Conservation (phyloP, 306 rosid species). For the Erythrophleum fordii region DNA sequence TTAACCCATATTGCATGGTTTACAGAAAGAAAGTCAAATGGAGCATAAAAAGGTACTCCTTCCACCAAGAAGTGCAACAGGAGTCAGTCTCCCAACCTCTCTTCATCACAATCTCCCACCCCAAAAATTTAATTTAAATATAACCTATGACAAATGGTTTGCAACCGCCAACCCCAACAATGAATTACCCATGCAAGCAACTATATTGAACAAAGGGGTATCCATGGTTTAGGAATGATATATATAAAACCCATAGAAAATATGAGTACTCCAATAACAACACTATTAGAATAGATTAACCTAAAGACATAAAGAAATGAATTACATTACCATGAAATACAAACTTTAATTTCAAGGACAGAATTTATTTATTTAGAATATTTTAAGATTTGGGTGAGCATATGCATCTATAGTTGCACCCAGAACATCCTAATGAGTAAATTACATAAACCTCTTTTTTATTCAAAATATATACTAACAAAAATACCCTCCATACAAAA, state of each 20-base stretch:
- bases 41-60: slow-evolving; percentile 15
- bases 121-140: slow-evolving; percentile 17
- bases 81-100: slow-evolving; percentile 15
- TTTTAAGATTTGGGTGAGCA: slow-evolving; percentile 20
- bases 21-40: neutral
- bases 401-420: slow-evolving; percentile 7
- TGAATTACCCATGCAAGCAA: neutral
- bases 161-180: slow-evolving; percentile 5
- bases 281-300: slow-evolving; percentile 4
- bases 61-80: slow-evolving; percentile 12
- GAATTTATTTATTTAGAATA: neutral
- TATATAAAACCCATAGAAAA: slow-evolving; percentile 2
- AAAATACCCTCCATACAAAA: too few species aligned
- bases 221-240: neutral
- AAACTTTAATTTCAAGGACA: neutral
- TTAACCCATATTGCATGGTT: neutral
- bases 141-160: neutral
- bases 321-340: slow-evolving; percentile 3
- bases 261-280: slow-evolving; percentile 23
- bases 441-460: too few species aligned
- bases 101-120: slow-evolving; percentile 14
- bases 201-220: neutral
- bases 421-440: too few species aligned
- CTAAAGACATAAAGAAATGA: neutral
- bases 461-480: too few species aligned